Percentiles rank a stretch among this genome's conserved stretches.
Evolutionary conservation across 345 rosid genomes (phyloP).

Genomic region (Gossypium mustelinum): DNA sequence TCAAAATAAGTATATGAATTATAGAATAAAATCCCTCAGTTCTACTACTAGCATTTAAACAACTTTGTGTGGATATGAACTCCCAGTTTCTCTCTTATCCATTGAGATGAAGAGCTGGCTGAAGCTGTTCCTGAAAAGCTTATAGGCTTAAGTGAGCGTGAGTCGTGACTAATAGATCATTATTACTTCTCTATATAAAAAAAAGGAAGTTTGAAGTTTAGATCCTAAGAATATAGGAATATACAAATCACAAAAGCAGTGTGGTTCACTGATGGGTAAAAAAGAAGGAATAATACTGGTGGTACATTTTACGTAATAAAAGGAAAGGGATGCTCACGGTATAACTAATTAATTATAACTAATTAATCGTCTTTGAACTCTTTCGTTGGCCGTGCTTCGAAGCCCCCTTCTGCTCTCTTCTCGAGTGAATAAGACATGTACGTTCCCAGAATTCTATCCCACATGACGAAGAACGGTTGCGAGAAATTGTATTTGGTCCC

Average conservation of each 20-base stretch:
- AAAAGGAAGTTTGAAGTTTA: background rate
- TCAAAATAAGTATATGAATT: too few relatives aligned
- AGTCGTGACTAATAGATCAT: background rate
- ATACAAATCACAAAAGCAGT: constrained; percentile 22
- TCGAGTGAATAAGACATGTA: constrained; percentile 79
- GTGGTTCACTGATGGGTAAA: constrained; percentile 11
- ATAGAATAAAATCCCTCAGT: too few relatives aligned
- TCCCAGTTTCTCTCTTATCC: too few relatives aligned
- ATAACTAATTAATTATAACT: background rate
- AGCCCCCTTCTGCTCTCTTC: constrained; percentile 67
- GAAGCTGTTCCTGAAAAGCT: too few relatives aligned
- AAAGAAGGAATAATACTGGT: background rate
- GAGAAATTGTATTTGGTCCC: constrained; percentile 81
- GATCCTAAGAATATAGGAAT: constrained; percentile 19
- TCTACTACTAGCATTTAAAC: too few relatives aligned
- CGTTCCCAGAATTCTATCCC: constrained; percentile 87
- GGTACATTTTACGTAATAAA: background rate
- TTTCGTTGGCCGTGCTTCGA: constrained; percentile 56
- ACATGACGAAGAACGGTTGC: constrained; percentile 70
- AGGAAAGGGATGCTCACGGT: background rate
- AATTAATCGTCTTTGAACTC: constrained; percentile 46
- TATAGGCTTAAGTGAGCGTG: too few relatives aligned
- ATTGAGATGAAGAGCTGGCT: too few relatives aligned
- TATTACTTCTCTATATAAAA: constrained; percentile 10
- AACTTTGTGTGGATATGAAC: too few relatives aligned